Evolutionary conservation across 768 basidiomycete species (phyloP).

Genomic region (Lanmaoa pseudosensibilis): DNA sequence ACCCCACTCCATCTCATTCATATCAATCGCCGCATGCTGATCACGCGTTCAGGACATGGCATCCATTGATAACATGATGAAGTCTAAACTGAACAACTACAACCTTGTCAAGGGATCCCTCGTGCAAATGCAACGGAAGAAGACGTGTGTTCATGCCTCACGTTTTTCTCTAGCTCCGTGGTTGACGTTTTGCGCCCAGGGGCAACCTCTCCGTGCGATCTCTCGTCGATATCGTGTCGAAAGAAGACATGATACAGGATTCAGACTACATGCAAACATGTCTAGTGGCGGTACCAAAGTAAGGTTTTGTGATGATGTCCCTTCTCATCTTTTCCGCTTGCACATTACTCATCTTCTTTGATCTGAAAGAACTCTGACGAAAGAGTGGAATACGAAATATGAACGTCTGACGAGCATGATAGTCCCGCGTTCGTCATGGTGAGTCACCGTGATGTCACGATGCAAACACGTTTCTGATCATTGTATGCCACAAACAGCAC

Average conservation of each 20-base stretch:
- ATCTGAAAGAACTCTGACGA: constrained; percentile 61
- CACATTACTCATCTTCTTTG: constrained; percentile 17
- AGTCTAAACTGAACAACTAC: constrained; percentile 87
- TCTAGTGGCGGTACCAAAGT: constrained; percentile 94
- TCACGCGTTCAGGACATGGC: constrained; percentile 68
- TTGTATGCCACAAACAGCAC: constrained; percentile 42
- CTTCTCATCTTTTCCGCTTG: constrained; percentile 1
- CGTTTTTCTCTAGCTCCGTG: constrained; percentile 4
- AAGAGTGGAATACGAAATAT: constrained; percentile 89
- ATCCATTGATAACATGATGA: constrained; percentile 93
- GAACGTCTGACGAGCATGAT: constrained; percentile 88
- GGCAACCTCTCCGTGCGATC: constrained; percentile 94
- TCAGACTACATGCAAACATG: constrained; percentile 95
- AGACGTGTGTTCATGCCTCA: constrained; percentile 56
- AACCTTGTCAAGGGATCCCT: constrained; percentile 92
- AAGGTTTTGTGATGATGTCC: constrained; percentile 29
- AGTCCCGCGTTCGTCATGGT: constrained; percentile 90
- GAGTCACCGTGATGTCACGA: constrained; percentile 31
- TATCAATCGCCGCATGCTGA: constrained; percentile 21
- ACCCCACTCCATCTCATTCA: constrained; percentile 22
- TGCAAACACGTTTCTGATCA: constrained; percentile 23
- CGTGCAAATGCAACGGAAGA: constrained; percentile 91
- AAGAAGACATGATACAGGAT: constrained; percentile 78
- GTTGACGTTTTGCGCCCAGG: constrained; percentile 40
- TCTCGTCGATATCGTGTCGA: constrained; percentile 78